phyloP scores from a whole-genome alignment of 2,329 filamentous ascomycete genomes.

The Beauveria australis region DNA sequence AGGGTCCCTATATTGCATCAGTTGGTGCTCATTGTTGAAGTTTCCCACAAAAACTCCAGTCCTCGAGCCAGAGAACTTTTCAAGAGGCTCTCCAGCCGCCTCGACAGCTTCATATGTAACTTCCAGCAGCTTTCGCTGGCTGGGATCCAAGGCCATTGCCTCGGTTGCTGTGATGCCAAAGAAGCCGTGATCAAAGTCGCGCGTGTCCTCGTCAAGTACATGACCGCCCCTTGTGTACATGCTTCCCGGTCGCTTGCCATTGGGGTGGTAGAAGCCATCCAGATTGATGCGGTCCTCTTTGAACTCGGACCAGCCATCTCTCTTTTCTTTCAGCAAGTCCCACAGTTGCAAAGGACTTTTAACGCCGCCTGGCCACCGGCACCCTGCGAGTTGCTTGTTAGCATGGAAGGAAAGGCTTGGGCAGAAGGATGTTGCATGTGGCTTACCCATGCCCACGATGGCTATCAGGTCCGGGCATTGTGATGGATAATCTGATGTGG shows the following conservation, averaged over 20 bases:
- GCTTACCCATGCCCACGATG: neutral
- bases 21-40: slow-evolving; percentile 20
- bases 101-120: neutral
- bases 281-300: neutral
- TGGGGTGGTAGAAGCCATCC: neutral
- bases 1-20: slow-evolving; percentile 19
- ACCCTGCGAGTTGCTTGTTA: neutral
- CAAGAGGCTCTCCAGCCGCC: slow-evolving; percentile 10
- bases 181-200: neutral
- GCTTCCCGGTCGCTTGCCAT: neutral
- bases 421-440: neutral
- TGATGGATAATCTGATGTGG: neutral
- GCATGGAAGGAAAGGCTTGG: neutral
- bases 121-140: neutral
- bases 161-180: neutral
- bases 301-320: neutral
- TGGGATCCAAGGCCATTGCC: neutral
- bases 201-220: neutral
- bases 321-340: neutral
- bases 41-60: slow-evolving; percentile 24
- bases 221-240: neutral
- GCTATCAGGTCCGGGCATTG: neutral
- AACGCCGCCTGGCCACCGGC: neutral
- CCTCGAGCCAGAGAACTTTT: slow-evolving; percentile 14
- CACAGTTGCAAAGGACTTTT: neutral